A percentile compares a stretch with the other conserved stretches of the same genome.
phyloP scores from a whole-genome alignment of 148 eudicot genomes.

The Vaccinium myrtillus region DNA sequence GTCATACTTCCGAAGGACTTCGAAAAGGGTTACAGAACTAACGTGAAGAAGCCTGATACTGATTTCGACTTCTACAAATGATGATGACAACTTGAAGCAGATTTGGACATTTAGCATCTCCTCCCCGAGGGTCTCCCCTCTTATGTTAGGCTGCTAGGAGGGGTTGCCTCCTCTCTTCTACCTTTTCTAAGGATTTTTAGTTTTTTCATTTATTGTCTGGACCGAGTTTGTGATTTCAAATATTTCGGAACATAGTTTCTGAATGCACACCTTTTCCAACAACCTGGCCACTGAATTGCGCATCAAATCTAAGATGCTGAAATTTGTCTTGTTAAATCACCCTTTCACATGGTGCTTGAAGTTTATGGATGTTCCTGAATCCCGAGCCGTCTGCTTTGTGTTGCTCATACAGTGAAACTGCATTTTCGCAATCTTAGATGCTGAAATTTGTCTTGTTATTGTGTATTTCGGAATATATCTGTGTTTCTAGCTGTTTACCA shows the following conservation, averaged over 20 bases:
- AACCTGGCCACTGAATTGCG: not conserved
- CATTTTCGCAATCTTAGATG: no score
- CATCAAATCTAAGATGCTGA: not conserved
- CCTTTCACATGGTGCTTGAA: no score
- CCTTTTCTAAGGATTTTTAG: not conserved
- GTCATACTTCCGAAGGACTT: constrained; percentile 90
- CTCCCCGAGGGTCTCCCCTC: not conserved
- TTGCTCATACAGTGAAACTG: no score
- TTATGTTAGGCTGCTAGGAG: not conserved
- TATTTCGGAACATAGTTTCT: not conserved
- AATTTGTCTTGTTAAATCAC: not conserved
- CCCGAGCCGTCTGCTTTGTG: no score
- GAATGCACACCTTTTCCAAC: not conserved
- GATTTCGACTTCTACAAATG: constrained; percentile 93
- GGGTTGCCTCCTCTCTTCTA: not conserved
- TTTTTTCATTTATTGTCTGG: no score
- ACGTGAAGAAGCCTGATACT: constrained; percentile 91
- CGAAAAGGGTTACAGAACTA: constrained; percentile 84
- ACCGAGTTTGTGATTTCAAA: not conserved
- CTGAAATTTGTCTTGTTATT: no score
- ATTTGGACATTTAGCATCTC: not conserved
- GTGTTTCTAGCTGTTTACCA: no score
- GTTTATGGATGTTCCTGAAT: no score
- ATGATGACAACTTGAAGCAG: constrained; percentile 20
- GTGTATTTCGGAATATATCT: no score